phyloP scores from a whole-genome alignment of 768 basidiomycete species.

The Trametes punicea region DNA sequence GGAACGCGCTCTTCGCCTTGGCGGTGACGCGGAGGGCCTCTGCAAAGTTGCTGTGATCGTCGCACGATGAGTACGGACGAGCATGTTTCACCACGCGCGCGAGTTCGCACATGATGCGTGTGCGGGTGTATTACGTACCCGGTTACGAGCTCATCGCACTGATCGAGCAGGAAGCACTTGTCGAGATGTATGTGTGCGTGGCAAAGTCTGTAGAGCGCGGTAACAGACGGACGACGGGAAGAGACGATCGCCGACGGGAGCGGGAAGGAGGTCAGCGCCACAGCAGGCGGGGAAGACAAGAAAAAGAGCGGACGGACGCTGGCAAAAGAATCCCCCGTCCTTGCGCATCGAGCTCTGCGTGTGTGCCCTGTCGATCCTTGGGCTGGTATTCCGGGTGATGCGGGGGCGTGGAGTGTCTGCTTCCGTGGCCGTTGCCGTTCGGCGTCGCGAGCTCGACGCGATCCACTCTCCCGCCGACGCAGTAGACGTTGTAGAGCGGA shows the following conservation, averaged over 20 bases:
- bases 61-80: constrained; percentile 8
- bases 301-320: constrained; percentile 18
- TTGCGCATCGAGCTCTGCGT: constrained; percentile 20
- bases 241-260: neutral
- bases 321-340: constrained; percentile 25
- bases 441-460: constrained; percentile 16
- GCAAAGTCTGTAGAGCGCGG: constrained; percentile 39
- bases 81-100: neutral
- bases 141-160: constrained; percentile 47
- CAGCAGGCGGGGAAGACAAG: neutral
- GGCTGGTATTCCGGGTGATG: constrained; percentile 13
- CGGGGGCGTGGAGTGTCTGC: constrained; percentile 14
- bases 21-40: constrained; percentile 55
- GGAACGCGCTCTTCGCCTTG: constrained; percentile 48
- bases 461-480: constrained; percentile 16
- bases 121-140: constrained; percentile 39
- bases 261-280: neutral
- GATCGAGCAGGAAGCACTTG: constrained; percentile 63
- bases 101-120: neutral
- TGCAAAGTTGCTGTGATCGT: constrained; percentile 42
- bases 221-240: neutral
- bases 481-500: constrained; percentile 22
- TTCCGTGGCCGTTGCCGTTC: constrained; percentile 11
- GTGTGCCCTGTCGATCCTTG: neutral
- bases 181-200: constrained; percentile 67